phyloP scores from a whole-genome alignment of 257 asterid species.

The Salvia splendens region DNA sequence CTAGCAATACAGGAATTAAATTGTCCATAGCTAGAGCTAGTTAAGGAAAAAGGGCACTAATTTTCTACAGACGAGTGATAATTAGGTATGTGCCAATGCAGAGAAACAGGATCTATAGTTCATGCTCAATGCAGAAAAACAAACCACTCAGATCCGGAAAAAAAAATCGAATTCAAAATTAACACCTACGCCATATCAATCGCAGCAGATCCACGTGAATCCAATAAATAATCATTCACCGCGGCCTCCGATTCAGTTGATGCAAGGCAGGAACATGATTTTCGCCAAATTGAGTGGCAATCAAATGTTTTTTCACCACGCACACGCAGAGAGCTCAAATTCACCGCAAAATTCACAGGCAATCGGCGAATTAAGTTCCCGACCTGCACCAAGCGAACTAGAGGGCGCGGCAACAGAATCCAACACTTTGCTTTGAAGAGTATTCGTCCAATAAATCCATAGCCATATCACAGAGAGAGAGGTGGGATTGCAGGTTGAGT shows the following conservation, averaged over 20 bases:
- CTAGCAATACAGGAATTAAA: not conserved
- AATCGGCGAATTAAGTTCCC: constrained; percentile 48
- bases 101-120: constrained; percentile 25
- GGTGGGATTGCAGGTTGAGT: constrained; percentile 9
- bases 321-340: not conserved
- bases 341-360: constrained; percentile 28
- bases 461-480: constrained; percentile 13
- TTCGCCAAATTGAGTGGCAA: constrained; percentile 37
- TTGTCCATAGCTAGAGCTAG: no score
- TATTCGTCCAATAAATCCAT: not conserved
- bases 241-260: constrained; percentile 82
- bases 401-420: constrained; percentile 52
- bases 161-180: constrained; percentile 7
- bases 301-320: not conserved
- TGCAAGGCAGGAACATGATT: constrained; percentile 74
- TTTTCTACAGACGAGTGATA: not conserved
- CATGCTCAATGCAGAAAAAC: not conserved
- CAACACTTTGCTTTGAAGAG: constrained; percentile 15
- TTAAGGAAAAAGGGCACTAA: not conserved
- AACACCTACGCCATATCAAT: constrained; percentile 26
- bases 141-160: constrained; percentile 32
- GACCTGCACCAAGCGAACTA: constrained; percentile 84
- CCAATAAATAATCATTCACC: constrained; percentile 35
- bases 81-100: constrained; percentile 12
- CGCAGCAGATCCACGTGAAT: constrained; percentile 36